A percentile compares a stretch with the other conserved stretches of the same genome.
Evolutionary conservation across 768 basidiomycete species (phyloP).

Genomic region (Suillus lakei): DNA sequence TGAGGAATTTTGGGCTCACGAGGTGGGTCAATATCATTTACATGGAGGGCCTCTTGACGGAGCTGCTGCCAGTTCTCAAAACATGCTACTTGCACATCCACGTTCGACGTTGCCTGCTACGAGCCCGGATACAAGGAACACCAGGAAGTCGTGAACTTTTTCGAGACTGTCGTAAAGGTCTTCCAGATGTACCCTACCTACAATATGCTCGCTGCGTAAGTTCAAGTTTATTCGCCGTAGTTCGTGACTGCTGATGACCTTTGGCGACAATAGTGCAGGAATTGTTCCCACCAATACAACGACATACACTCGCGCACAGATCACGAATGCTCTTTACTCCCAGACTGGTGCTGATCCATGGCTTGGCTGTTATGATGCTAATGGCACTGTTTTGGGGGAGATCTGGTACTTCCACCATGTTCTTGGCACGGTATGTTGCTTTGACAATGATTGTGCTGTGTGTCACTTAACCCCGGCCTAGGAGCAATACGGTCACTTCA

Average conservation of each 20-base stretch:
- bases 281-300: conserved; percentile 74
- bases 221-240: conserved; percentile 11
- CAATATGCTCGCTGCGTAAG: conserved; percentile 68
- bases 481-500: conserved; percentile 69
- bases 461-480: conserved; percentile 21
- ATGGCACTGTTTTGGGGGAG: conserved; percentile 58
- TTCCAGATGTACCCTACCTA: conserved; percentile 70
- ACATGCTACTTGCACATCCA: conserved; percentile 78
- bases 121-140: conserved; percentile 59
- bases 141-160: conserved; percentile 74
- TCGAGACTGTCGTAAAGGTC: conserved; percentile 61
- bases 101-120: conserved; percentile 76
- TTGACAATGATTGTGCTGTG: background rate
- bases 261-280: conserved; percentile 42
- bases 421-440: conserved; percentile 55
- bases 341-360: conserved; percentile 68
- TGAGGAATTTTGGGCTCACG: conserved; percentile 71
- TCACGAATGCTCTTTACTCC: conserved; percentile 57
- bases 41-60: background rate
- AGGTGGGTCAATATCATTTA: conserved; percentile 40
- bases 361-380: conserved; percentile 59
- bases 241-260: conserved; percentile 13
- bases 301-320: conserved; percentile 55
- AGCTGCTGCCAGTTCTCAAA: conserved; percentile 56
- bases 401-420: conserved; percentile 78